Base-by-base conservation (phyloP, 1,139 yeast species). In the Pneumocystis carinii region DNA sequence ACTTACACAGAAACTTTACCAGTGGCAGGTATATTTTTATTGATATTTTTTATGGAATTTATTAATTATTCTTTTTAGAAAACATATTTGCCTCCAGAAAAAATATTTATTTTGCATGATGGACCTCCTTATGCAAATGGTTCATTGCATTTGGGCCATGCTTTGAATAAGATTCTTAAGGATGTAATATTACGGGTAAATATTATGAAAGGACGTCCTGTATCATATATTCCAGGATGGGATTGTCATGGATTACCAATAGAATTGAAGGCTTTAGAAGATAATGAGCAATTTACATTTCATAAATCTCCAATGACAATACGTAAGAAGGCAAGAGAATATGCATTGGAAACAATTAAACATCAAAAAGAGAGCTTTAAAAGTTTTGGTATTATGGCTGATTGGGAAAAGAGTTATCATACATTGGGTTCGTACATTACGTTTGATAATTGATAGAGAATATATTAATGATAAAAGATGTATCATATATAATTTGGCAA, bases 41-140 rank as follows among this genome's bases (percentile, higher is more conserved):
- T 15, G 5, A 15, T 15, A 39, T 32, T 32, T 27, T 32, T 32
- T 32, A 32, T 38, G 41, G 3, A 38, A 38, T 14, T 14, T 14
- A 38, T 38, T 14, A 38, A 38, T 38, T 38, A 15, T 15, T 14
- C 15, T 38, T 14, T 38, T 7, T 41, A 41, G 32, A 24, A 48
- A 48, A 24, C 12, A 10, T 29, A 48, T 24, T 24, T 48, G 6
- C 32, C 32, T 2, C 15, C 3, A 5, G 61, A 62, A 48, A 61
- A 63, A 60, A 42, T 77, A n/a, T 89, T 88, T 68, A 79, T 86
- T 1, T 76, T 92, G 3, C 97, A 90, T 69, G 99, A 92, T 74
- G 99, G 99, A 0, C 99, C 99, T 0, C 99, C 99, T 0, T 92
- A 90, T 74, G 97, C 98, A 14, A 92, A 92, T 72, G 98, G 97